These are phyloP conservation scores for Geoglossum glabrum DNA, from an alignment of 495 filamentous ascomycete genomes.

Conservation along the genomic window DNA sequence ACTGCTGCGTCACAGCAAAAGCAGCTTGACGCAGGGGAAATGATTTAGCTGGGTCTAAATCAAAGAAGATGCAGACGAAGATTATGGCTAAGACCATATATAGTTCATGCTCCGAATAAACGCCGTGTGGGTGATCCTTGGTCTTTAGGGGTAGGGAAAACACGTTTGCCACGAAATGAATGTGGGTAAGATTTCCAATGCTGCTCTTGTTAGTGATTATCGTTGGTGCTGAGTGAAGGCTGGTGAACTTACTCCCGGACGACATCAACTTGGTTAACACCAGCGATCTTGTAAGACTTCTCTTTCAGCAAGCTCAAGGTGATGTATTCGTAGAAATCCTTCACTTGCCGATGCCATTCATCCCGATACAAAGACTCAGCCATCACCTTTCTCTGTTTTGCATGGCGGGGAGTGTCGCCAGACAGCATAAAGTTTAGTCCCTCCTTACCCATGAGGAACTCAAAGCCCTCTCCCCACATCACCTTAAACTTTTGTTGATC, in stretches of 20 bases:
- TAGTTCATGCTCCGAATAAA: slow-evolving; percentile 16
- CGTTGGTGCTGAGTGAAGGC: slow-evolving; percentile 34
- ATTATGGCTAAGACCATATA: slow-evolving; percentile 55
- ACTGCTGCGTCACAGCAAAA: slow-evolving; percentile 36
- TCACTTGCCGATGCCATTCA: background rate
- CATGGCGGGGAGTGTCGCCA: background rate
- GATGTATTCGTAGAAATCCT: background rate
- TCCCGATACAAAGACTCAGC: background rate
- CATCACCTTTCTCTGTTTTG: background rate
- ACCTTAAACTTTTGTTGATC: background rate
- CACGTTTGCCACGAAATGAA: background rate
- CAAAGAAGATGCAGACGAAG: slow-evolving; percentile 36
- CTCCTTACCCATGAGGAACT: background rate
- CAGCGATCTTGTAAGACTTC: background rate
- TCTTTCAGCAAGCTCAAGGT: background rate
- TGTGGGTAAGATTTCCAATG: slow-evolving; percentile 1
- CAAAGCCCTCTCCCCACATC: background rate
- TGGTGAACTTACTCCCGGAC: background rate
- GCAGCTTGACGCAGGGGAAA: slow-evolving; percentile 40
- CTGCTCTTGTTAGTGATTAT: slow-evolving; percentile 22
- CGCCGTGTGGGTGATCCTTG: background rate
- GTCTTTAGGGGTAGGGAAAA: slow-evolving; percentile 4
- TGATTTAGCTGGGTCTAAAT: slow-evolving; percentile 30
- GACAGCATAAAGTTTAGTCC: background rate
- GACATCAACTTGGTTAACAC: background rate